These are phyloP conservation scores for Trichopus zeylanicus DNA, from an alignment of 116 monocot species.

Conservation along the genomic window DNA sequence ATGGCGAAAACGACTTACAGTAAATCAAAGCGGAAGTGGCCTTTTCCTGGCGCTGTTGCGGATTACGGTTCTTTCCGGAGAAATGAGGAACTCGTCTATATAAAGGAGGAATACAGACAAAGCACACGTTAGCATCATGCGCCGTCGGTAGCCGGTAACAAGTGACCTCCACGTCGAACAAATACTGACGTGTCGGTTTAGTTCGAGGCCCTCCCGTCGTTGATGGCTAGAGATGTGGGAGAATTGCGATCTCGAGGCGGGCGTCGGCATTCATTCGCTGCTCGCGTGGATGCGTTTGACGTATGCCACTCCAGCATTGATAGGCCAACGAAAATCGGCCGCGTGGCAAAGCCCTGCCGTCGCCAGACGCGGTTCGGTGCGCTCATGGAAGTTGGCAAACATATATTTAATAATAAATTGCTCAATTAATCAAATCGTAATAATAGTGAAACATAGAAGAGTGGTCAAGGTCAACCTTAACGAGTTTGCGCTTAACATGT, in stretches of 20 bases:
- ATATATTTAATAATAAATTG: no score
- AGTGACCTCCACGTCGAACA: background rate
- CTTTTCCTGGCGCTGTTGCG: background rate
- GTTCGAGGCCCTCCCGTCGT: background rate
- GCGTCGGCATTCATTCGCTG: no score
- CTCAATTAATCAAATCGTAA: no score
- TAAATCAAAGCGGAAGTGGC: background rate
- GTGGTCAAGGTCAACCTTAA: no score
- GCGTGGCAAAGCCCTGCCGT: no score
- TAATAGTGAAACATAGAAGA: no score
- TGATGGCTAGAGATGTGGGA: background rate
- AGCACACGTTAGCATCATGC: background rate
- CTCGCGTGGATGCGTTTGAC: no score
- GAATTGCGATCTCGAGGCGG: background rate
- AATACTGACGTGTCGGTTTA: background rate
- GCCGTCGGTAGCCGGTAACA: slow-evolving; percentile 1
- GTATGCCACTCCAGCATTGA: no score
- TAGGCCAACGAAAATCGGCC: no score
- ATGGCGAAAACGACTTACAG: background rate
- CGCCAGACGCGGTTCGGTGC: no score
- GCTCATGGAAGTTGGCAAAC: no score
- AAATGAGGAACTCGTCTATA: background rate
- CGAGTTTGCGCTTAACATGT: no score
- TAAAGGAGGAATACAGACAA: background rate
- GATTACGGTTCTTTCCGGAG: background rate